Conservation (phyloP, 2,329 filamentous ascomycete genomes). For the Monosporascus ibericus region DNA sequence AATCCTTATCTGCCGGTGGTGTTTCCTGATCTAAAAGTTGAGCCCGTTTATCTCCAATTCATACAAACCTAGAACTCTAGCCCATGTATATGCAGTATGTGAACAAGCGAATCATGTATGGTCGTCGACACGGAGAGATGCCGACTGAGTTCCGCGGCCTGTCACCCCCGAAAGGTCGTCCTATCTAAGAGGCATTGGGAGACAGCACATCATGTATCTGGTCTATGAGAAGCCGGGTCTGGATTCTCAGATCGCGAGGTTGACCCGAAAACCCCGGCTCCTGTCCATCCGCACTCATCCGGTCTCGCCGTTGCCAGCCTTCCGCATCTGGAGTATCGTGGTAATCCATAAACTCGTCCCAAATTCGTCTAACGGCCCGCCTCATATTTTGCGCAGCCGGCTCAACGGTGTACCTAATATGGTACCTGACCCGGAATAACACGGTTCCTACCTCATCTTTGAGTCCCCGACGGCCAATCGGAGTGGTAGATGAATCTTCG, state of each 20-base stretch:
- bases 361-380: background rate
- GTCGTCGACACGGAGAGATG: too few species aligned
- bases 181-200: too few species aligned
- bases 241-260: background rate
- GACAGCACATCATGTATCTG: background rate
- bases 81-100: too few species aligned
- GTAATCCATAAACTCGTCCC: constrained; percentile 3
- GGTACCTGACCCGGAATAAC: background rate
- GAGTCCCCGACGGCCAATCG: background rate
- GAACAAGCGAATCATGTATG: too few species aligned
- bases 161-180: too few species aligned
- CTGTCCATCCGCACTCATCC: background rate
- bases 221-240: background rate
- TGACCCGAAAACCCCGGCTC: background rate
- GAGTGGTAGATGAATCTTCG: background rate
- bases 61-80: too few species aligned
- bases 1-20: too few species aligned
- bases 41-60: too few species aligned
- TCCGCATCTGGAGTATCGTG: background rate
- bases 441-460: background rate
- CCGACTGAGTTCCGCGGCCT: too few species aligned
- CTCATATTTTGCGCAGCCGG: background rate
- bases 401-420: background rate
- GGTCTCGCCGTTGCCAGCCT: background rate
- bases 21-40: too few species aligned